Base-by-base conservation (phyloP, 164 flowering plant genomes). In the Hamamelis virginiana region DNA sequence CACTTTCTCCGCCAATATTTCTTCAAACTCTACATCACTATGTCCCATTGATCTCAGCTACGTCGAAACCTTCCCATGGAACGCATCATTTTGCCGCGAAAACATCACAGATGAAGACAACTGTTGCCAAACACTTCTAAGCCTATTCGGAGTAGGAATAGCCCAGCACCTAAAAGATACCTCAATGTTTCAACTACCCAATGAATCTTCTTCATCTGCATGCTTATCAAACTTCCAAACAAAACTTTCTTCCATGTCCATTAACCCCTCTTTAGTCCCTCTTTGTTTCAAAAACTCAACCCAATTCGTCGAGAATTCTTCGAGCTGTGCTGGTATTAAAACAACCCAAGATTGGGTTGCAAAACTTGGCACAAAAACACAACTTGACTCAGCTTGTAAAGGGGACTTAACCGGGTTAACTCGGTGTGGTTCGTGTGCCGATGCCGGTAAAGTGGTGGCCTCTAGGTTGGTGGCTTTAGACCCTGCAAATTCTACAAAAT, bases 41-140 rank as follows among this genome's bases (percentile, higher is more conserved):
- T 86, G 90, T 19, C 86, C 90, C 9, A 61, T 86, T 0, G 79
- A 84, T 69, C 75, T 86, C 44, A 63, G 71, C 77, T 84, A 86
- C 18, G 85, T 86, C 4, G 22, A 65, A 50, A 79, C 85, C 26
- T 59, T 77, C 65, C 86, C 86, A 28, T 86, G 90, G 90, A 74
- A 84, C 78, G 64, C 63, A 0, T 74, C 86, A 0, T 15, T 16
- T 15, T 86, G 87, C 76, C 65, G 5, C 6, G 50, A 60, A 1
- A 59, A 69, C n/a, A n/a, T n/a, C n/a, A n/a, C n/a, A 9, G 44
- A 56, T 0, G 50, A 11, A 4, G 52, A 21, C 25, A 26, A 63
- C 11, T 83, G 86, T 72, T 83, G 86, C 74, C 75, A 68, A 27
- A 66, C 84, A 8, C 84, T 83, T 5, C 74, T 77, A 26, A 77